Percentiles rank a stretch among this genome's conserved stretches.
These are phyloP conservation scores for Pachyrhizus erosus DNA, from an alignment of 306 rosid species.

Conservation along the genomic window DNA sequence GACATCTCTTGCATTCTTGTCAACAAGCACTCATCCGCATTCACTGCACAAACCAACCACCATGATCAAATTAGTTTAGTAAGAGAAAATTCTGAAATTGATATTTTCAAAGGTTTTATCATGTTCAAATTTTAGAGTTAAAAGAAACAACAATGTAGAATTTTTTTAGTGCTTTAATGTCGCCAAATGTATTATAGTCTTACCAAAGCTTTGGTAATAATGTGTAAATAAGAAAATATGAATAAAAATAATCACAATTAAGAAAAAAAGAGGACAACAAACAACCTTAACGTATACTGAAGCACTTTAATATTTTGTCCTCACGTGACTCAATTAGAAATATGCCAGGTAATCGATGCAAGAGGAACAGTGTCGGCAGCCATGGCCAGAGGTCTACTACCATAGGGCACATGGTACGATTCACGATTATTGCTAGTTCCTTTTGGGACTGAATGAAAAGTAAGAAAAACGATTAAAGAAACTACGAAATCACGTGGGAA, in stretches of 20 bases:
- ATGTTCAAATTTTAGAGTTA: neutral
- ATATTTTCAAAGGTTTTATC: neutral
- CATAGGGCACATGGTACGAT: slow-evolving; percentile 13
- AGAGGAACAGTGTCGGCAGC: slow-evolving; percentile 62
- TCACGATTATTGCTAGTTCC: neutral
- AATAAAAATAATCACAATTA: slow-evolving; percentile 24
- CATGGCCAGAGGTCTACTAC: slow-evolving; percentile 40
- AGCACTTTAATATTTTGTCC: slow-evolving; percentile 28
- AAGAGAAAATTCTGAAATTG: neutral
- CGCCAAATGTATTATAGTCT: neutral
- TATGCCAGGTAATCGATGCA: slow-evolving; percentile 55
- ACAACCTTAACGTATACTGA: too few species aligned
- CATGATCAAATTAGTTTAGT: neutral
- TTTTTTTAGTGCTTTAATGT: neutral
- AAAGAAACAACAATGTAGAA: neutral
- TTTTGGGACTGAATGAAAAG: neutral
- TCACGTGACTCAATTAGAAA: slow-evolving; percentile 53
- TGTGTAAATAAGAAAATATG: neutral
- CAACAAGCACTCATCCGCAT: slow-evolving; percentile 75
- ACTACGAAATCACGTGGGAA: slow-evolving; percentile 47
- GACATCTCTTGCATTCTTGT: slow-evolving; percentile 97
- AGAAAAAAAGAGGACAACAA: slow-evolving; percentile 15
- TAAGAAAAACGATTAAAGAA: neutral
- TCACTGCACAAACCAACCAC: slow-evolving; percentile 54
- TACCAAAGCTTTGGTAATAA: neutral